Percentiles rank a stretch among this genome's conserved stretches.
phyloP scores from a whole-genome alignment of 2,329 filamentous ascomycete species.

The Diplodia scrobiculata region DNA sequence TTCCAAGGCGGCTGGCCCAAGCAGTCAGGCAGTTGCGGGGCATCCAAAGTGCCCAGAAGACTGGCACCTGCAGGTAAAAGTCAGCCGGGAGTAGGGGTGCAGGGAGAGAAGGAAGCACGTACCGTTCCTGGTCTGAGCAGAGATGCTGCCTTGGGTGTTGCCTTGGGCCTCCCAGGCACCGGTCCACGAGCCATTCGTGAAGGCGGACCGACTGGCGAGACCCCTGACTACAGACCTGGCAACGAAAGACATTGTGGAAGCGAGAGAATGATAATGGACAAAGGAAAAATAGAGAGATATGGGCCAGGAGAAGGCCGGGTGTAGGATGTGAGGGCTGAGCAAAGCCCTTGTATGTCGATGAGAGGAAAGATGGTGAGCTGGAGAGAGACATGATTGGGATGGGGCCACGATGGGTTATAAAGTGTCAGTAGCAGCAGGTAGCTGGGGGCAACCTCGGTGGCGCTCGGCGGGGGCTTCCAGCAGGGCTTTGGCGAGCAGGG shows the following conservation, averaged over 20 bases:
- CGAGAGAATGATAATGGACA: background rate
- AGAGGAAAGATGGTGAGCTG: constrained; percentile 7
- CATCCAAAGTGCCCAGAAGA: constrained; percentile 16
- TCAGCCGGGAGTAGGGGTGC: background rate
- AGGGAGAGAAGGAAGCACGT: background rate
- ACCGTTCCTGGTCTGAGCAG: constrained; percentile 14
- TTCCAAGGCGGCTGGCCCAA: background rate
- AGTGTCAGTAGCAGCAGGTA: background rate
- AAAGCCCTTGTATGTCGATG: background rate
- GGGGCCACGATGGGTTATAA: background rate
- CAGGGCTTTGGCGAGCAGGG: background rate
- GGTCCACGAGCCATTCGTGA: constrained; percentile 11
- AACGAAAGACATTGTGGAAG: constrained; percentile 25
- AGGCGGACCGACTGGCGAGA: constrained; percentile 13
- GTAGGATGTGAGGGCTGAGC: background rate
- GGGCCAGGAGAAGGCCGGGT: background rate
- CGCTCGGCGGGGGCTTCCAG: background rate
- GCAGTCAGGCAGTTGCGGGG: constrained; percentile 7
- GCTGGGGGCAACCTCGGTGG: background rate
- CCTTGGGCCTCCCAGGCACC: constrained; percentile 19
- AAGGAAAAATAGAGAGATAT: background rate
- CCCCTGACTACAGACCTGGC: constrained; percentile 19
- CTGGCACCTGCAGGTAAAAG: constrained; percentile 3
- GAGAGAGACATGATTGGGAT: constrained; percentile 5
- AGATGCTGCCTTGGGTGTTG: constrained; percentile 10